phyloP scores from a whole-genome alignment of 345 rosid genomes.

The Ceriops zippeliana region DNA sequence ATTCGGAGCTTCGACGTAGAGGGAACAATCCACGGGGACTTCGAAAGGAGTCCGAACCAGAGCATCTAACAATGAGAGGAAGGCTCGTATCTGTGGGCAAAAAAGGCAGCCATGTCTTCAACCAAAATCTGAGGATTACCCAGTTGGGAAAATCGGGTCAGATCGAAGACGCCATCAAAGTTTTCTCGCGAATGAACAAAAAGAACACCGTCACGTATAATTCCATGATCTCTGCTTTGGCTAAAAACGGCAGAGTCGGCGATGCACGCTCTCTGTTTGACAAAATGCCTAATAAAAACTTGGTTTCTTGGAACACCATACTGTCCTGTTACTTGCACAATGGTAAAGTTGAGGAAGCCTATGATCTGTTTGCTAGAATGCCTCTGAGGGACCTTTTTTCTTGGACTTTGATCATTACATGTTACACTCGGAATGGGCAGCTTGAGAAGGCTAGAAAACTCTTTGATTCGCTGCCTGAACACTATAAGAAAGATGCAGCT shows the following conservation, averaged over 20 bases:
- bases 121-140: slow-evolving; percentile 32
- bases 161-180: slow-evolving; percentile 32
- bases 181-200: slow-evolving; percentile 33
- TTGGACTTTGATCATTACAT: slow-evolving; percentile 38
- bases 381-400: slow-evolving; percentile 24
- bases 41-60: too few relatives aligned
- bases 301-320: slow-evolving; percentile 41
- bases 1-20: too few relatives aligned
- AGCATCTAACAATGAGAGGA: slow-evolving; percentile 6
- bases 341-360: slow-evolving; percentile 24
- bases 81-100: neutral
- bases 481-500: slow-evolving; percentile 25
- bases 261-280: slow-evolving; percentile 38
- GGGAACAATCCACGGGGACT: neutral
- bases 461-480: slow-evolving; percentile 33
- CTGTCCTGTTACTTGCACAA: slow-evolving; percentile 29
- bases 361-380: slow-evolving; percentile 33
- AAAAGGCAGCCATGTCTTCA: slow-evolving; percentile 1
- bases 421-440: slow-evolving; percentile 29
- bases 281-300: slow-evolving; percentile 30
- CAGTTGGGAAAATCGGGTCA: slow-evolving; percentile 33
- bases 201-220: slow-evolving; percentile 40
- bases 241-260: slow-evolving; percentile 31
- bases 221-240: slow-evolving; percentile 35
- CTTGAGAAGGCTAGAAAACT: slow-evolving; percentile 35